Percentiles rank a stretch among this genome's conserved stretches.
phyloP scores from a whole-genome alignment of 139 green algal species.

The Micromonas commoda region DNA sequence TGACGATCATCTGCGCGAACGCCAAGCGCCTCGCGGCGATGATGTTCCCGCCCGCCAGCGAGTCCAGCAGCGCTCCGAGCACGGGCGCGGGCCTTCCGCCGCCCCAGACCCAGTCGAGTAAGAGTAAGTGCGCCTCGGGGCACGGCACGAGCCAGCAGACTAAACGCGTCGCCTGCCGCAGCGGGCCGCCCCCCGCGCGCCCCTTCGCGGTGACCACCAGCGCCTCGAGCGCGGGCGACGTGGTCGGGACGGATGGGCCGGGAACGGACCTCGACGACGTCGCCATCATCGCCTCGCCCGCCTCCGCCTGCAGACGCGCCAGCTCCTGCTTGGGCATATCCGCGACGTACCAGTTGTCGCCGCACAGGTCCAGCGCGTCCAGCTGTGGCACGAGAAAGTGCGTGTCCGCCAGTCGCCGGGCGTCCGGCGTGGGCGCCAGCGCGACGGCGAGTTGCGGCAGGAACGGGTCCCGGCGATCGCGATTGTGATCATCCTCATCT shows the following conservation, averaged over 20 bases:
- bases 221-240: conserved; percentile 10
- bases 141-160: conserved; percentile 17
- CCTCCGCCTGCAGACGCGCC: not conserved
- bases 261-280: not conserved
- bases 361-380: not conserved
- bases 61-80: conserved; percentile 6
- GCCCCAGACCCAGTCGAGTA: conserved; percentile 18
- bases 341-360: conserved; percentile 7
- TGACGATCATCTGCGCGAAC: conserved; percentile 30
- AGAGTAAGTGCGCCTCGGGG: conserved; percentile 16
- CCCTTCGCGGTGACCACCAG: not conserved
- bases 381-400: conserved; percentile 4
- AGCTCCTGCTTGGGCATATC: not conserved
- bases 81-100: not conserved
- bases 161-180: not conserved
- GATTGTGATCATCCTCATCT: conserved; percentile 2
- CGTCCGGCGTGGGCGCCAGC: conserved; percentile 1
- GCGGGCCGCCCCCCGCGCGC: not conserved
- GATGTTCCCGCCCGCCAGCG: not conserved
- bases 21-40: not conserved
- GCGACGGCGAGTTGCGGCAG: not conserved
- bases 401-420: conserved; percentile 1
- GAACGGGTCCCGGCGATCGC: not conserved
- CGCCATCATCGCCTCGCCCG: not conserved
- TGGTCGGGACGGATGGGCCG: not conserved